Conservation (phyloP, 1,284 basidiomycete species). For the Irpex sp. region DNA sequence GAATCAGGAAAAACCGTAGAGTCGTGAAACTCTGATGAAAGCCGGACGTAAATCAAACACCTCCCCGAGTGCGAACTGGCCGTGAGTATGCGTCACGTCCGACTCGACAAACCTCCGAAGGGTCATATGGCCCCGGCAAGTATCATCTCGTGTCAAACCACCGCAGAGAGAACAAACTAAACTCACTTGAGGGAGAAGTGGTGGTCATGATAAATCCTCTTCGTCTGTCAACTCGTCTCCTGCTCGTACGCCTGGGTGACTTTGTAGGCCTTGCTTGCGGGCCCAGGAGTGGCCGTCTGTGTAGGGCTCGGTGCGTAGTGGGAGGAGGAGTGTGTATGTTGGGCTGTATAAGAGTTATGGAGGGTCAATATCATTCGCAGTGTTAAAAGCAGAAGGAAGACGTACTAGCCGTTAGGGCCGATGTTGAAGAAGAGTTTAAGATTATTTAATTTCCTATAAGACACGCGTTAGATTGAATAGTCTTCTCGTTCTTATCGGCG, state of each 20-base stretch:
- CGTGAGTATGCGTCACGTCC: neutral
- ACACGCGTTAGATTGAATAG: no score
- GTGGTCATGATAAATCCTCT: slow-evolving; percentile 34
- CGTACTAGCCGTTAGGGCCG: slow-evolving; percentile 77
- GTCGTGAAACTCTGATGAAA: slow-evolving; percentile 15
- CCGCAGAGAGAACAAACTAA: slow-evolving; percentile 5
- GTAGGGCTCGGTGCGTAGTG: slow-evolving; percentile 77
- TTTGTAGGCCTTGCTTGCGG: slow-evolving; percentile 57
- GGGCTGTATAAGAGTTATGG: slow-evolving; percentile 43
- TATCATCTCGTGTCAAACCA: slow-evolving; percentile 45
- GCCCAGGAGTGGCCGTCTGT: slow-evolving; percentile 87
- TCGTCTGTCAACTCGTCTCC: slow-evolving; percentile 77
- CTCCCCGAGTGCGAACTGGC: slow-evolving; percentile 35
- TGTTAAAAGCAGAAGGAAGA: slow-evolving; percentile 16
- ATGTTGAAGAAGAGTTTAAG: slow-evolving; percentile 88
- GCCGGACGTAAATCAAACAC: slow-evolving; percentile 52
- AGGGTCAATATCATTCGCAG: neutral
- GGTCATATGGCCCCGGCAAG: slow-evolving; percentile 79
- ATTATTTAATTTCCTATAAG: slow-evolving; percentile 56
- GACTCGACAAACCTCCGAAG: slow-evolving; percentile 37
- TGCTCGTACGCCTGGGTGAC: slow-evolving; percentile 54
- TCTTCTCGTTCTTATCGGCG: neutral
- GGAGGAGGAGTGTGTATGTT: slow-evolving; percentile 75
- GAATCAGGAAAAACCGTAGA: slow-evolving; percentile 3
- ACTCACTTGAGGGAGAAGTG: slow-evolving; percentile 20